These are phyloP conservation scores for Yamadazyma phyllophila DNA, from an alignment of 805 yeast species.

Conservation along the genomic window DNA sequence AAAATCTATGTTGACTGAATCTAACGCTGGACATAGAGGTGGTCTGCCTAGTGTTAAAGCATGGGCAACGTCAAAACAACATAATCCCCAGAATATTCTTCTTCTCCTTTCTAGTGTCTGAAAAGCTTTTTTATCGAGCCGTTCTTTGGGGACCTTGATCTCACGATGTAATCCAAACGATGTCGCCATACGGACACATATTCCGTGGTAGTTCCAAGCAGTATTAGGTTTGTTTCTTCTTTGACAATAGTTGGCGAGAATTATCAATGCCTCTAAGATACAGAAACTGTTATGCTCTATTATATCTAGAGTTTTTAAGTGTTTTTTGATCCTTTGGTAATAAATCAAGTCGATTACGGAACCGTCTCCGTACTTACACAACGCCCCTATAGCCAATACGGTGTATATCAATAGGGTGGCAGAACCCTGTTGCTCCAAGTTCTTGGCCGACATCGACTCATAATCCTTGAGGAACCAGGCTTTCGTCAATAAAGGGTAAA, in stretches of 20 bases:
- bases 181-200: conserved; percentile 64
- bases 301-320: conserved; percentile 39
- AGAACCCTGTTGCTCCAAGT: conserved; percentile 30
- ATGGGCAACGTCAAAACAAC: conserved; percentile 61
- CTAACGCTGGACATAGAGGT: conserved; percentile 46
- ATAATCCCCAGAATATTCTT: conserved; percentile 68
- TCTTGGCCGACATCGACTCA: conserved; percentile 34
- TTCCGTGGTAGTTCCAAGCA: conserved; percentile 66
- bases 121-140: conserved; percentile 1
- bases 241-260: conserved; percentile 57
- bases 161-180: conserved; percentile 63
- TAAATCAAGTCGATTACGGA: conserved; percentile 46
- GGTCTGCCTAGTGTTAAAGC: conserved; percentile 68
- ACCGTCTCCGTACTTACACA: conserved; percentile 59
- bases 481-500: conserved; percentile 21
- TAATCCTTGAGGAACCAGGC: conserved; percentile 41
- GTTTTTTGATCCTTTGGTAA: conserved; percentile 51
- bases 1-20: conserved; percentile 46
- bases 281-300: conserved; percentile 60
- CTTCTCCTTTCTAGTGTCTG: conserved; percentile 49
- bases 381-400: conserved; percentile 65
- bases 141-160: conserved; percentile 16
- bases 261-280: conserved; percentile 42
- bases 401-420: conserved; percentile 52
- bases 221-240: conserved; percentile 66